Evolutionary conservation across 305 asterid genomes (phyloP).

Genomic region (Solanum hybrid): DNA sequence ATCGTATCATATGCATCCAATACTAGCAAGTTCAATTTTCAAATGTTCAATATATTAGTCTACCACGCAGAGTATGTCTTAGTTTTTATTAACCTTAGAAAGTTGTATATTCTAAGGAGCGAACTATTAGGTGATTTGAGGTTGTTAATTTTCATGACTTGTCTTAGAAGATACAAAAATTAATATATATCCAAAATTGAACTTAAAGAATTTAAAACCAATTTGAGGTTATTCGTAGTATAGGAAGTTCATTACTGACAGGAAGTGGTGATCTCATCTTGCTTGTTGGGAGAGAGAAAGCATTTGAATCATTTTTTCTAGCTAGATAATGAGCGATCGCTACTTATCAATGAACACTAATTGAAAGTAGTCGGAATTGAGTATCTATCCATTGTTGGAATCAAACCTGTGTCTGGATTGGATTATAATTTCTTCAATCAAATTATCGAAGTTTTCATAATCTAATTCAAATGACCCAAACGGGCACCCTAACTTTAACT

Average conservation of each 20-base stretch:
- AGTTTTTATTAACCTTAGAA: neutral
- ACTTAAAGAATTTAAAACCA: neutral
- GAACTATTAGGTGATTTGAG: neutral
- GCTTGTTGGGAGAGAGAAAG: neutral
- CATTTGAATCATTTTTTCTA: neutral
- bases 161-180: too few relatives aligned
- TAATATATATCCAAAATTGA: neutral
- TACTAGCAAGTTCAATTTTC: neutral
- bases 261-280: neutral
- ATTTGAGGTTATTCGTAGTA: neutral
- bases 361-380: rapidly evolving
- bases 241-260: neutral
- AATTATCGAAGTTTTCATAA: neutral
- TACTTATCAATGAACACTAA: too few relatives aligned
- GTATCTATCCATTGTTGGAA: neutral
- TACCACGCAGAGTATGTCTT: too few relatives aligned
- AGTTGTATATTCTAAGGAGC: too few relatives aligned
- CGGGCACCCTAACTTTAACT: too few relatives aligned
- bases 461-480: neutral
- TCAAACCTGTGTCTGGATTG: neutral
- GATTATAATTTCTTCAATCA: neutral
- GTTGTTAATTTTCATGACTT: too few relatives aligned
- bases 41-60: neutral
- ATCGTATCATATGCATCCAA: too few relatives aligned
- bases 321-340: neutral